Evolutionary conservation across 1,284 basidiomycete species (phyloP), one percentile per base, ranked within the genome.

Genomic region (Sporisorium graminicola): DNA sequence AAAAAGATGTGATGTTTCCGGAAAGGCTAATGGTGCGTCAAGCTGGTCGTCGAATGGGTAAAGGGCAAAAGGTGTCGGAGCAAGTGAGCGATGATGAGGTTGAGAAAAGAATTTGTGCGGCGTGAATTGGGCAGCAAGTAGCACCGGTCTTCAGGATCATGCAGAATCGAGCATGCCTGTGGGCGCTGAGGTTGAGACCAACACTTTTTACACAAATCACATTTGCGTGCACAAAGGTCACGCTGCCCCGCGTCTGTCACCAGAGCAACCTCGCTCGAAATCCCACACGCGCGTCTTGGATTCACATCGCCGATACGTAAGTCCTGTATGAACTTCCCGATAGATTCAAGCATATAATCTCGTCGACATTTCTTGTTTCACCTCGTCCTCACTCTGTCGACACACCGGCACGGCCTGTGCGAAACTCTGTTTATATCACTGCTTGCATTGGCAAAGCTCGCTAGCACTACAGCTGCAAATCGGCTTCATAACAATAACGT

Each of bases 121-220:
- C 58, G 58, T 57, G 60, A 63, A 51, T 49, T n/a, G 24, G 29
- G 27, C 29, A 40, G 37, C 37, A 18, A 18, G 12, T 50, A 67
- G 65, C 65, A 68, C 55, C 53, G 55, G 54, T 59, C 58, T 22
- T 35, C n/a, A 26, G 16, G 3, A 20, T 33, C 37, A 51, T 68
- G 61, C 58, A 64, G 57, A 49, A 60, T 57, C 40, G 31, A 37
- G n/a, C 24, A 22, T 43, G 40, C 40, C 13, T 6, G 40, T 58
- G 46, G 58, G 37, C 40, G 35, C 29, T 46, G 47, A n/a, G n/a
- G 42, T 27, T 22, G 61, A 70, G 67, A 70, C 67, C 67, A 70
- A 70, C 67, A 70, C 61, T 60, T 59, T n/a, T 29, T 22, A 40
- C 37, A 20, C 6, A 20, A n/a, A n/a, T 43, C 40, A 43, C 40